These are phyloP conservation scores for Penicillium paradoxum DNA, from an alignment of 495 filamentous ascomycete species.

Conservation along the genomic window DNA sequence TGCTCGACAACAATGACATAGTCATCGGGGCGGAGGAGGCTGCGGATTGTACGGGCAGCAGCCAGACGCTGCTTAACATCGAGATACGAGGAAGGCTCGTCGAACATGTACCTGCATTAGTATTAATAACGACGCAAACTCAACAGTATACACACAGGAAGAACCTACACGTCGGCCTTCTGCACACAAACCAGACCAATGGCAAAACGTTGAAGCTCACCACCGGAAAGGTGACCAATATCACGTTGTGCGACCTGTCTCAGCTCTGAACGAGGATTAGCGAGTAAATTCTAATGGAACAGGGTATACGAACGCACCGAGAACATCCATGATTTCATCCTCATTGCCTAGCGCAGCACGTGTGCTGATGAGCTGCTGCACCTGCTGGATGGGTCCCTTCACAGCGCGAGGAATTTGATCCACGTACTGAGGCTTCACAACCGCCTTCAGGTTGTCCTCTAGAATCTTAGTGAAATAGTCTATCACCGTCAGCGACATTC, in stretches of 20 bases:
- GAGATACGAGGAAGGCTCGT: slow-evolving; percentile 96
- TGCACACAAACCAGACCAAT: slow-evolving; percentile 94
- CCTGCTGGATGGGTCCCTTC: slow-evolving; percentile 67
- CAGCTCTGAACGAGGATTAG: slow-evolving; percentile 57
- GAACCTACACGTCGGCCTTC: slow-evolving; percentile 81
- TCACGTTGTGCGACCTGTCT: slow-evolving; percentile 83
- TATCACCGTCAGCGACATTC: slow-evolving; percentile 27
- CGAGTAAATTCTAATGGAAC: not conserved
- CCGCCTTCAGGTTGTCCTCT: slow-evolving; percentile 92
- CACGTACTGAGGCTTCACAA: slow-evolving; percentile 98
- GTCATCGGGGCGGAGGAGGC: slow-evolving; percentile 77
- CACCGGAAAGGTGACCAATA: slow-evolving; percentile 83
- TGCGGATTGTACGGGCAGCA: slow-evolving; percentile 86
- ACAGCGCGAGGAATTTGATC: slow-evolving; percentile 95
- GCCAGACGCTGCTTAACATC: slow-evolving; percentile 97
- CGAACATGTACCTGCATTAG: slow-evolving; percentile 82
- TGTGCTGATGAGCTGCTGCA: slow-evolving; percentile 68
- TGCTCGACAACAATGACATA: slow-evolving; percentile 99
- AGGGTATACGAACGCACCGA: slow-evolving; percentile 48
- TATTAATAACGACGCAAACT: not conserved
- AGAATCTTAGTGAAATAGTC: slow-evolving; percentile 98
- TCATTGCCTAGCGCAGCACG: slow-evolving; percentile 74
- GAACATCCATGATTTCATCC: slow-evolving; percentile 74
- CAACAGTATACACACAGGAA: not conserved
- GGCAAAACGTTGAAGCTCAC: slow-evolving; percentile 96